These are phyloP conservation scores for Setomelanomma holmii DNA, from an alignment of 2,329 filamentous ascomycete species.

Conservation along the genomic window DNA sequence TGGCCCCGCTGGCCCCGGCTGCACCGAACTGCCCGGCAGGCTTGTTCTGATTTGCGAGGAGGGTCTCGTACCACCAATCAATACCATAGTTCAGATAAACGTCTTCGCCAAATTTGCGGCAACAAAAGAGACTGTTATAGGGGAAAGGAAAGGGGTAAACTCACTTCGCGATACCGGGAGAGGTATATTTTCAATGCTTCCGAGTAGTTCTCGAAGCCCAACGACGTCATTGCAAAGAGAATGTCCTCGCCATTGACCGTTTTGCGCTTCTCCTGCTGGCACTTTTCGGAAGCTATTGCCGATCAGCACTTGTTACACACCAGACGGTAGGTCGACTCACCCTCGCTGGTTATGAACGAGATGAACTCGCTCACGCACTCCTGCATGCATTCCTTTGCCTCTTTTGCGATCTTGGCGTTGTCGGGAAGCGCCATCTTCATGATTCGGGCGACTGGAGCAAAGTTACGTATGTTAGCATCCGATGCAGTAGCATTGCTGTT, in stretches of 20 bases:
- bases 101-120: constrained; percentile 49
- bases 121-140: constrained; percentile 45
- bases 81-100: constrained; percentile 58
- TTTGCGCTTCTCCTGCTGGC: constrained; percentile 98
- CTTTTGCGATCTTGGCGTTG: constrained; percentile 98
- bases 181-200: constrained; percentile 98
- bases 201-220: constrained; percentile 98
- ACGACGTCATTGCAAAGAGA: constrained; percentile 96
- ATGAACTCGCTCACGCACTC: constrained; percentile 99
- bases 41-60: constrained; percentile 74
- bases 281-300: constrained; percentile 89
- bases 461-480: constrained; percentile 94
- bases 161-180: constrained; percentile 96
- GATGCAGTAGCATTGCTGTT: constrained; percentile 55
- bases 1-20: constrained; percentile 43
- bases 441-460: constrained; percentile 95
- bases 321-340: constrained; percentile 61
- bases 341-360: constrained; percentile 99
- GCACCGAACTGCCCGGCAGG: constrained; percentile 52
- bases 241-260: constrained; percentile 99
- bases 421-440: constrained; percentile 98
- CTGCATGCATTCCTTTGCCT: constrained; percentile 99
- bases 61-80: constrained; percentile 70
- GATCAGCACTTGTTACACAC: not conserved
- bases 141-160: constrained; percentile 49